Base-by-base conservation (phyloP, 306 rosid species). In the Crotalaria pallida region DNA sequence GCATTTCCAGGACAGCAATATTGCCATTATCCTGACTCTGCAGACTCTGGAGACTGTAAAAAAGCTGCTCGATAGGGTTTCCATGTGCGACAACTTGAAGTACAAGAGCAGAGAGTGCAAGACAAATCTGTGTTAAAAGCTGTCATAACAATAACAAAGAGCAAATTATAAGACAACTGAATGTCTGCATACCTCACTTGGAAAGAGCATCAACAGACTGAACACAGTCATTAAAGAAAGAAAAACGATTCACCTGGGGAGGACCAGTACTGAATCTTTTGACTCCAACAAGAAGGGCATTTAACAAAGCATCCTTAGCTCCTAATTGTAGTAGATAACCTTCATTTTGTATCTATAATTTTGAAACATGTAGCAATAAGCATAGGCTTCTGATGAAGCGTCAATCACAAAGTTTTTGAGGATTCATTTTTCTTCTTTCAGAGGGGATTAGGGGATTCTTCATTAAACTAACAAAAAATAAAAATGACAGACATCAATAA, bases 81-180 rank as follows among this genome's bases (percentile, higher is more conserved):
- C 96, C 98, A 78, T 83, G 80, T 64, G 86, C 96, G 62, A 81
- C 84, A 50, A 88, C 89, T 21, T 86, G 90, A 68, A 92, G 92
- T 41, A 90, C 77, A 21, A 93, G 97, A 3, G 97, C 89, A 67
- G 98, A 90, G 63, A 93, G 89, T 23, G 97, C 98, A 69, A 93
- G 96, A 72, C 98, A 93, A 73, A 93, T 93, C 77, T 93, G 98
- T 15, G 98, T 93, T 66, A 93, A 85, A 78, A 93, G 98, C 98
- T 92, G 94, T 43, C 69, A 79, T 2, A 56, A 51, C 36, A 74
- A 62, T 22, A 75, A 84, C 64, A 75, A 43, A 78, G 66, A 51
- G 9, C 61, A 40, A 72, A 15, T 41, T 17, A 13, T 16, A 51
- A 77, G 27, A 51, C 51, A 58, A 24, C 47, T 45, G 22, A 70